A percentile compares a stretch with the other conserved stretches of the same genome.
Evolutionary conservation across 2,329 filamentous ascomycete species (phyloP).

Genomic region (Penicillium sp.): DNA sequence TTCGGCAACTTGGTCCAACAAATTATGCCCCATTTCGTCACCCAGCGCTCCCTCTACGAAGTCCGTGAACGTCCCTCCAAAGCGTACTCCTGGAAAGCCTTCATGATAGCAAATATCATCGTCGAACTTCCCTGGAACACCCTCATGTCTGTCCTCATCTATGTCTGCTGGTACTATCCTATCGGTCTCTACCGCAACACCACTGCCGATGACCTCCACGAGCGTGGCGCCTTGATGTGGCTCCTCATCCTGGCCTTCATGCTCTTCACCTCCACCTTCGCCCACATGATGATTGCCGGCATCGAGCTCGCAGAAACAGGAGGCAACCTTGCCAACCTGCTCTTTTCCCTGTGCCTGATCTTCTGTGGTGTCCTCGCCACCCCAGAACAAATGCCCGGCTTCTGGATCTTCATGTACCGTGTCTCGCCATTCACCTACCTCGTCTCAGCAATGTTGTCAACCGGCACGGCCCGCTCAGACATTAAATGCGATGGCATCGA

Average conservation of each 20-base stretch:
- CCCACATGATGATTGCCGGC: slow-evolving; percentile 70
- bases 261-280: slow-evolving; percentile 70
- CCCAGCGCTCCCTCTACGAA: slow-evolving; percentile 60
- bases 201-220: slow-evolving; percentile 38
- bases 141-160: slow-evolving; percentile 63
- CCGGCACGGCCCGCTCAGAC: slow-evolving; percentile 34
- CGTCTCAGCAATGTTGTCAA: slow-evolving; percentile 46
- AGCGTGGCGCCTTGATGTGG: slow-evolving; percentile 64
- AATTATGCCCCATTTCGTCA: slow-evolving; percentile 60
- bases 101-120: slow-evolving; percentile 68
- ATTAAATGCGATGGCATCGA: slow-evolving; percentile 36
- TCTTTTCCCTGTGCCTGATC: slow-evolving; percentile 59
- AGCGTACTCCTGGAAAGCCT: slow-evolving; percentile 71
- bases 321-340: slow-evolving; percentile 60
- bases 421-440: slow-evolving; percentile 66
- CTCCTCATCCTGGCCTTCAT: slow-evolving; percentile 66
- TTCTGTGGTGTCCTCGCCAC: slow-evolving; percentile 58
- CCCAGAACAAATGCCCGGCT: slow-evolving; percentile 60
- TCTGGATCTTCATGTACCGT: slow-evolving; percentile 79
- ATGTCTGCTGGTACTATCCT: slow-evolving; percentile 67
- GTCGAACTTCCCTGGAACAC: slow-evolving; percentile 70
- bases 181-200: slow-evolving; percentile 51
- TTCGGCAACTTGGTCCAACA: slow-evolving; percentile 62
- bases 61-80: slow-evolving; percentile 64
- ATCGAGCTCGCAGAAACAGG: slow-evolving; percentile 69